phyloP scores from a whole-genome alignment of 192 early-diverging fungal genomes.

The Rhizoclosmatium globosum region DNA sequence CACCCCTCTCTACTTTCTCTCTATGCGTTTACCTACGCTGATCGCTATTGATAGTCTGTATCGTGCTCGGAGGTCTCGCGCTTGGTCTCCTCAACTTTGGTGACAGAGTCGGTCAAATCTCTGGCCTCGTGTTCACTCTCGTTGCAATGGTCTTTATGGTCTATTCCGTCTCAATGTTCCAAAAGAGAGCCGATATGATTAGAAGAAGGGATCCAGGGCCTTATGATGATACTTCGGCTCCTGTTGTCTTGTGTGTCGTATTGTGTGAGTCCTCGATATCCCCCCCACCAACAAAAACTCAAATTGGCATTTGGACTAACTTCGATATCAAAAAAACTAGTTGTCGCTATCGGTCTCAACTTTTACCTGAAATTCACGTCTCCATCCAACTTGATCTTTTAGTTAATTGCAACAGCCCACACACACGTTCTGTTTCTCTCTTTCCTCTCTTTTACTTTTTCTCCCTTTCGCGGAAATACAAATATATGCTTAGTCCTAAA shows the following conservation, averaged over 20 bases:
- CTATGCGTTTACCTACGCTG: background rate
- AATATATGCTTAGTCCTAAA: background rate
- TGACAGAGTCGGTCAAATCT: constrained; percentile 69
- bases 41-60: constrained; percentile 50
- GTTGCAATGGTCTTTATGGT: constrained; percentile 75
- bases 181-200: constrained; percentile 73
- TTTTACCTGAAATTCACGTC: constrained; percentile 42
- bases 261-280: constrained; percentile 43
- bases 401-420: background rate
- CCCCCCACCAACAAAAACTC: background rate
- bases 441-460: background rate
- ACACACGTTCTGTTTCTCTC: background rate
- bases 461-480: background rate
- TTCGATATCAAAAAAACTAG: background rate
- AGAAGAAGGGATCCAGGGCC: constrained; percentile 62
- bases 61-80: constrained; percentile 74
- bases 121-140: constrained; percentile 75
- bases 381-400: constrained; percentile 23
- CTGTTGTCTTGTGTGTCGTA: constrained; percentile 73
- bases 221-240: constrained; percentile 74
- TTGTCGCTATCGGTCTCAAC: constrained; percentile 34
- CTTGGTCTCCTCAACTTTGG: constrained; percentile 82
- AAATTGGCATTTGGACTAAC: too few species aligned
- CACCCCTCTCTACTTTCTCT: background rate
- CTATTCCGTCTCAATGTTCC: constrained; percentile 65